Conservation (phyloP, 176 grass and related monocot species). For the Bothriochloa decipiens region DNA sequence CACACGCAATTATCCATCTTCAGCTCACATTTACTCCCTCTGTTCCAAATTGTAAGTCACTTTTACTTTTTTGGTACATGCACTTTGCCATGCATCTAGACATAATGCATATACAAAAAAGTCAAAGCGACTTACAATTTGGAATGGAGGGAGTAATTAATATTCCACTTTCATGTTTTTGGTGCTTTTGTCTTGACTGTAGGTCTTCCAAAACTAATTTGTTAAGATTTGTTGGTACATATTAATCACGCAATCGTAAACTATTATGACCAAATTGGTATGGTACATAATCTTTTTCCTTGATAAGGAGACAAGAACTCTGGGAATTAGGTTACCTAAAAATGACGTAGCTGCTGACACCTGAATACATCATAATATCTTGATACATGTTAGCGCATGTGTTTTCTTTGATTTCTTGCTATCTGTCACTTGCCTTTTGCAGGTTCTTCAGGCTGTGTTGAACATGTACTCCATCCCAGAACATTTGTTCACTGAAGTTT, state of each 20-base stretch:
- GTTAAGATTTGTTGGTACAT: not conserved
- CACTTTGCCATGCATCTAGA: too few species aligned
- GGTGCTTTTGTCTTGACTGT: not conserved
- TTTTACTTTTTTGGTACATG: too few species aligned
- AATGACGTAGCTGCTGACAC: not conserved
- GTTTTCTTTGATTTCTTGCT: conserved; percentile 23
- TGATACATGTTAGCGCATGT: not conserved
- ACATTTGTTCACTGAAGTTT: conserved; percentile 72
- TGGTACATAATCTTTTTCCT: not conserved
- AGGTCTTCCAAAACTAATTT: not conserved
- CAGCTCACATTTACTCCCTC: not conserved
- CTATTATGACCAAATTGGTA: not conserved
- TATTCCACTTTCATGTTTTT: not conserved
- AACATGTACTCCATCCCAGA: conserved; percentile 73
- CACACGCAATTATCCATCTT: not conserved
- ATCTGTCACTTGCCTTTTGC: conserved; percentile 33
- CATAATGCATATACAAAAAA: too few species aligned
- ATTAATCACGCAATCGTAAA: not conserved
- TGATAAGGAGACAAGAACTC: not conserved
- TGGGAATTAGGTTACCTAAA: not conserved
- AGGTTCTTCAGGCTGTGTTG: conserved; percentile 86
- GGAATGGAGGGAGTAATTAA: too few species aligned
- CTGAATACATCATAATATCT: not conserved
- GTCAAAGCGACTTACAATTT: too few species aligned
- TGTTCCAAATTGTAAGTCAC: too few species aligned